phyloP scores from a whole-genome alignment of 2,329 filamentous ascomycete genomes.

The Passalora sequoiae region DNA sequence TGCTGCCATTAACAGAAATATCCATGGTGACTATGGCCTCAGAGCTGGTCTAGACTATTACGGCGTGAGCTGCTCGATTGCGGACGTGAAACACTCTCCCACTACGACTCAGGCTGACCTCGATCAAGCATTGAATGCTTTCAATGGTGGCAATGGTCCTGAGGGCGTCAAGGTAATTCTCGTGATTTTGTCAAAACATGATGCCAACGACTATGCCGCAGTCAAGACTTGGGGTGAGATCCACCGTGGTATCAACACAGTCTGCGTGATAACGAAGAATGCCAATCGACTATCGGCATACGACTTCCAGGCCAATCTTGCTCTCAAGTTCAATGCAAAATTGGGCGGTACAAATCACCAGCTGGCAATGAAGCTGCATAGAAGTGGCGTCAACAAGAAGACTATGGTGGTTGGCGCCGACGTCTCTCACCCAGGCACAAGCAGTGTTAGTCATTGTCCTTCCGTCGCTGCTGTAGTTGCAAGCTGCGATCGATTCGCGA shows the following conservation, averaged over 20 bases:
- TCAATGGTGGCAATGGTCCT: too few species aligned
- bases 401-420: conserved; percentile 39
- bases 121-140: too few species aligned
- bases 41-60: background rate
- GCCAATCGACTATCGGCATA: background rate
- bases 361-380: background rate
- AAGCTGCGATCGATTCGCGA: conserved; percentile 12
- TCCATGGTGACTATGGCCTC: background rate
- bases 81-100: too few species aligned
- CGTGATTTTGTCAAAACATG: background rate
- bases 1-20: background rate
- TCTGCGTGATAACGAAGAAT: conserved; percentile 5
- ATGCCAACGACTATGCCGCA: background rate
- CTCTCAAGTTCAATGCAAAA: conserved; percentile 7
- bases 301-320: conserved; percentile 2
- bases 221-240: conserved; percentile 10
- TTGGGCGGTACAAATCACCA: conserved; percentile 3
- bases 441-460: conserved; percentile 9
- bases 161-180: conserved; percentile 1
- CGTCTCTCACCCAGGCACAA: conserved; percentile 36
- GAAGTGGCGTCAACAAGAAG: background rate
- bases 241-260: conserved; percentile 1
- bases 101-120: too few species aligned
- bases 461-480: conserved; percentile 18
- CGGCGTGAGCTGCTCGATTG: background rate